Base-by-base conservation (phyloP, 345 rosid species). In the Eutrema japonicum region DNA sequence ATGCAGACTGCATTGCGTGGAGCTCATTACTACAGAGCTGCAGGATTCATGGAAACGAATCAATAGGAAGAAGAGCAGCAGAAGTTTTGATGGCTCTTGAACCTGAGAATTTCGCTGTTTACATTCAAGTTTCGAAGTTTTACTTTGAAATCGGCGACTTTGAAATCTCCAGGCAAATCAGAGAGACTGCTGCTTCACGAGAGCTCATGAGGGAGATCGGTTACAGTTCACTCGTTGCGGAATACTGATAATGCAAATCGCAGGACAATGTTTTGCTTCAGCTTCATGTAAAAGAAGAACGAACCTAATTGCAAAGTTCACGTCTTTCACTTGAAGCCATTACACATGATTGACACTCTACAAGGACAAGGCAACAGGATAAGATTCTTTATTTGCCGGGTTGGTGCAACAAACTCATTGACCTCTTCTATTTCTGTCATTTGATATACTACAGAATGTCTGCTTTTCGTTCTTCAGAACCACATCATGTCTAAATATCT, bases 1-100 rank as follows among this genome's bases (percentile, higher is more conserved):
- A 72, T 75, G 85, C 78, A 43, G 84, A 85, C 75, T 79, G 83
- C 81, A 81, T 82, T 8, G 85, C 85, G 77, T 93, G 93, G 92
- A 84, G 88, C 78, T 93, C 98, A 3, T 81, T 93, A 76, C 79
- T 91, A 70, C 83, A 82, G 63, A 86, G 94, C 79, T 91, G 97
- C 71, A 77, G 88, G 79, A 56, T 86, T 60, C 86, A 89, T 55
- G 72, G 79, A 73, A 82, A 91, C 47, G 89, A 86, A 77, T 61
- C 30, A 33, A 71, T 86, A 16, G 92, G 96, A 66, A 89, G 85
- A 82, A 84, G 85, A 81, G 89, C 80, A 11, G 96, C 92, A 10
- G 80, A 81, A 14, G 71, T 70, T 55, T 85, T 91, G 79, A 78
- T 84, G 82, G 81, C 79, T 71, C 78, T 91, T 57, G 79, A 85